A percentile compares a stretch with the other conserved stretches of the same genome.
Conservation (phyloP, 1,284 basidiomycete genomes). For the Marasmius sp. region DNA sequence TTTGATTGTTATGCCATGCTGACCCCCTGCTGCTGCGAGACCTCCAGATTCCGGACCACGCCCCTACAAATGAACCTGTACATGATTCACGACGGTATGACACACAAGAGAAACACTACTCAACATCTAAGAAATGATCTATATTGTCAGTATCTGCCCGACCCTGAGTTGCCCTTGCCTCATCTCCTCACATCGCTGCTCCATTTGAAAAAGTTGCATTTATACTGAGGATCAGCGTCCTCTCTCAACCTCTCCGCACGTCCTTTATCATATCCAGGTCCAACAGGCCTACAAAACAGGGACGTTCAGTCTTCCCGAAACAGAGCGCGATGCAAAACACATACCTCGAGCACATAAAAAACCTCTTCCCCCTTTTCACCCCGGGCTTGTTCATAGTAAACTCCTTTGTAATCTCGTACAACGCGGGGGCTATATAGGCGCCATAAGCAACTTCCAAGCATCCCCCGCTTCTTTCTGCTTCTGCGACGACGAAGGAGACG, state of each 20-base stretch:
- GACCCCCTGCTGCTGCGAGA: no score
- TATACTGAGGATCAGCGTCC: constrained; percentile 81
- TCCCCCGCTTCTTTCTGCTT: constrained; percentile 16
- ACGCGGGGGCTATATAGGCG: constrained; percentile 70
- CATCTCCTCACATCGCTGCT: constrained; percentile 60
- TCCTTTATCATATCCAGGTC: constrained; percentile 90
- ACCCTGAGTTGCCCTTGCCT: constrained; percentile 21
- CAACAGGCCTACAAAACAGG: constrained; percentile 68
- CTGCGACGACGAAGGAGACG: constrained; percentile 12
- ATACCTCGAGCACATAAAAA: constrained; percentile 90
- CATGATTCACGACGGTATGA: no score
- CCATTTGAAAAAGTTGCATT: constrained; percentile 89
- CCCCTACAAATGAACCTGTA: no score
- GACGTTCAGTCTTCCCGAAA: constrained; percentile 5
- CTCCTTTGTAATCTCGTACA: constrained; percentile 81
- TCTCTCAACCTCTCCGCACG: constrained; percentile 73
- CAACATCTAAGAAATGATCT: no score
- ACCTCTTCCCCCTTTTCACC: constrained; percentile 89
- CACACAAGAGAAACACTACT: no score
- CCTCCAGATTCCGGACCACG: no score
- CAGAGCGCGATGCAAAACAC: constrained; percentile 29
- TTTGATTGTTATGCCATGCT: no score
- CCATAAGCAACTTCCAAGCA: constrained; percentile 74
- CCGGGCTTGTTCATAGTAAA: constrained; percentile 90
- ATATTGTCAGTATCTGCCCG: no score